Base-by-base conservation (phyloP, 352 stramenopile genomes). In the Pythium periplocum region DNA sequence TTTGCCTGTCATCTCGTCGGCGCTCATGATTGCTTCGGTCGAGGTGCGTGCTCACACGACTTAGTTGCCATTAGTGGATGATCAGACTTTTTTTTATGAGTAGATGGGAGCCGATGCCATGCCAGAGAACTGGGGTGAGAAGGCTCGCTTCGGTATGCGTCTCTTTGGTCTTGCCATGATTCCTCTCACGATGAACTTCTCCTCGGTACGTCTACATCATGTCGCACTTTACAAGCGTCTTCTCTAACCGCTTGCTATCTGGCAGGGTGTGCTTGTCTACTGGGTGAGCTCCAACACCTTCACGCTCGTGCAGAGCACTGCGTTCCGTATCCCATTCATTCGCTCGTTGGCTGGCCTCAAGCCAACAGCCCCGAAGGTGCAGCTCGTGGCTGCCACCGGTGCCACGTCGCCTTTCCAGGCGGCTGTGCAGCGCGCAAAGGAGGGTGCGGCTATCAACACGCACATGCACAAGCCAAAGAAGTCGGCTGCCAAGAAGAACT, bases 221-320 rank as follows among this genome's bases (percentile, higher is more conserved):
- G 30, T n/a, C 53, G 36, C 6, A 17, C 4, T 55, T 10, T 44
- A 9, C 0, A 37, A 9, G 6, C 4, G 9, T 53, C 6, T 51
- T 59, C 30, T 55, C 43, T 53, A 17, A 50, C 26, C 36, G 1
- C 26, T n/a, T 8, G 52, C 38, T 33, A 38, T 48, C n/a, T n/a
- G 49, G 17, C 55, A 90, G 79, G 82, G 82, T 38, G 80, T 94
- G 38, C 83, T 94, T 12, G 69, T 94, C 34, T 94, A 93, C 76
- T 94, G 84, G 84, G 80, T 94, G 55, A 88, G 69, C 45, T 93
- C 82, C 40, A 94, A 91, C 68, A 62, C 73, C 48, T 94, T 82
- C 69, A 90, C 84, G 38, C 48, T 94, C 9, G 50, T 55, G 32
- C 81, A 93, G 58, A 90, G 77, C 6, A 63, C 69, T 8, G 38